Percentiles rank a stretch among this genome's conserved stretches.
These are phyloP conservation scores for Rosa hybrid DNA, from an alignment of 331 rosid genomes.

Conservation along the genomic window DNA sequence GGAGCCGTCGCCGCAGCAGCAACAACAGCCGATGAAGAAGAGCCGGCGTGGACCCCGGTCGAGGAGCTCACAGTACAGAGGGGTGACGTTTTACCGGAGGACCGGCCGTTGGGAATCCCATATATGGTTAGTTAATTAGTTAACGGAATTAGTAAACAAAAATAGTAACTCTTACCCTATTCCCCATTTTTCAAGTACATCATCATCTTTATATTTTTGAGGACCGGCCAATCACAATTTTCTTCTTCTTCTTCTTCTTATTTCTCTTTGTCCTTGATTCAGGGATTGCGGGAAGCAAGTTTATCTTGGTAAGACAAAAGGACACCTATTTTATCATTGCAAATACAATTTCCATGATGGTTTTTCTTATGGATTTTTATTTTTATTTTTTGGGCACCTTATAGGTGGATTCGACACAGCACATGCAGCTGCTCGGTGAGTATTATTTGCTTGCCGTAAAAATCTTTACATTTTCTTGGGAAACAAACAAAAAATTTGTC, in stretches of 20 bases:
- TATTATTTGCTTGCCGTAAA: conserved; percentile 17
- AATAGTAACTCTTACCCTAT: not conserved
- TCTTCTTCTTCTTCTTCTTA: conserved; percentile 13
- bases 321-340: conserved; percentile 11
- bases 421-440: conserved; percentile 99
- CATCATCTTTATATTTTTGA: not conserved
- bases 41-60: conserved; percentile 97
- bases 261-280: conserved; percentile 29
- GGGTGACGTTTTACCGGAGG: conserved; percentile 97
- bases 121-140: conserved; percentile 61
- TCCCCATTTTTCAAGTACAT: not conserved
- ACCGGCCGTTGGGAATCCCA: conserved; percentile 99
- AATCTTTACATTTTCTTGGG: not conserved
- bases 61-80: conserved; percentile 90
- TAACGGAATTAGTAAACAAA: not conserved
- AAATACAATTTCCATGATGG: not conserved
- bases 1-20: conserved; percentile 40
- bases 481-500: not conserved
- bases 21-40: conserved; percentile 69
- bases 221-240: conserved; percentile 17
- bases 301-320: conserved; percentile 74
- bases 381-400: conserved; percentile 20
- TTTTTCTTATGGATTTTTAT: conserved; percentile 31
- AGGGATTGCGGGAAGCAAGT: conserved; percentile 99
- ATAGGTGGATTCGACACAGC: conserved; percentile 99